Conservation (phyloP, 352 stramenopile genomes). For the Globisporangium polare region DNA sequence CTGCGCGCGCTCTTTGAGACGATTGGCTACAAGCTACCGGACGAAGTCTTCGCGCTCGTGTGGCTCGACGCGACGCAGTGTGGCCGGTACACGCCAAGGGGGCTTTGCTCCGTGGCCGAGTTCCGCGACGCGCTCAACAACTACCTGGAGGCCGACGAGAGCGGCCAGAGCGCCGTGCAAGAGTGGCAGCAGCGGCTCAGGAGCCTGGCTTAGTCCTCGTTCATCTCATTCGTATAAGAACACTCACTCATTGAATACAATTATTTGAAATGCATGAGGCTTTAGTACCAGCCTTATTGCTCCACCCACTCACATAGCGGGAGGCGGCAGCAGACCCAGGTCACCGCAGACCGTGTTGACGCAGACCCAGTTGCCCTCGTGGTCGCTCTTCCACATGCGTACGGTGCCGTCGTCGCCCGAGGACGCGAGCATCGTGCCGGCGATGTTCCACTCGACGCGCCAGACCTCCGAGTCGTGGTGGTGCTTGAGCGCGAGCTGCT, state of each 20-base stretch:
- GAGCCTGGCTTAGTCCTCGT: background rate
- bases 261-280: background rate
- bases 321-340: slow-evolving; percentile 33
- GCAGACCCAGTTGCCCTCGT: slow-evolving; percentile 89
- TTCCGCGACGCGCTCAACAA: slow-evolving; percentile 76
- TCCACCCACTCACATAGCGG: slow-evolving; percentile 8
- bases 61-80: slow-evolving; percentile 51
- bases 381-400: slow-evolving; percentile 95
- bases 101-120: slow-evolving; percentile 52
- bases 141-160: slow-evolving; percentile 50
- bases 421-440: slow-evolving; percentile 93
- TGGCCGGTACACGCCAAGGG: slow-evolving; percentile 38
- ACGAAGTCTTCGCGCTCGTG: slow-evolving; percentile 68
- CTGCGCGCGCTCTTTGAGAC: slow-evolving; percentile 63
- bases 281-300: too few relatives aligned
- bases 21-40: slow-evolving; percentile 56
- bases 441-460: slow-evolving; percentile 97
- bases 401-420: slow-evolving; percentile 93
- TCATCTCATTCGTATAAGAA: background rate
- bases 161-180: slow-evolving; percentile 35
- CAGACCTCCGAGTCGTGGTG: slow-evolving; percentile 91
- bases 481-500: slow-evolving; percentile 74
- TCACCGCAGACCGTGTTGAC: slow-evolving; percentile 86
- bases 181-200: slow-evolving; percentile 43
- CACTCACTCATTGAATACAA: slow-evolving; percentile 7